Evolutionary conservation across 805 yeast species (phyloP), one percentile per base, ranked within the genome.

Genomic region (Yamadazyma olivae): DNA sequence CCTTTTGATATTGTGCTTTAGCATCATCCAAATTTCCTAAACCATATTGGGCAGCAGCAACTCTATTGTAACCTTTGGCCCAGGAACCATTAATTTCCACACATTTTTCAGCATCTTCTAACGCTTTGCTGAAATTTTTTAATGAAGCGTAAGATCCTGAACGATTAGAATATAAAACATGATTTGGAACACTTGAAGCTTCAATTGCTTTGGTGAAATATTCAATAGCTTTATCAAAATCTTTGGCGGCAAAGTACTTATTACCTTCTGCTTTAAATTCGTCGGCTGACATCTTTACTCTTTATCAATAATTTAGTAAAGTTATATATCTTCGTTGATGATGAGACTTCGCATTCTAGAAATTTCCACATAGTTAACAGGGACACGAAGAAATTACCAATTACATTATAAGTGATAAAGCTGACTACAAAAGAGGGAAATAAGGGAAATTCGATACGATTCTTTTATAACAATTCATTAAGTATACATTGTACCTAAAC

Each of bases 1-100:
- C 95, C 58, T 83, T 82, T 45, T 79, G 68, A 62, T 88, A 91
- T 17, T 83, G 70, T 18, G 61, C 59, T 48, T 75, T 76, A 30
- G 98, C 93, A 16, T 77, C 84, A 20, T 84, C 89, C 33, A 81
- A 73, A 41, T 85, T 75, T 13, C 88, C 88, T 41, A 84, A 67
- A n/a, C 99, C 99, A 52, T 72, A 82, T 33, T 82, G 78, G 21
- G 99, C 99, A 46, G 97, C 90, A 41, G 87, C 99, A 24, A 84
- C 83, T 63, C 99, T 81, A 54, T 81, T 84, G 70, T 84, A 86
- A 32, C 98, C 99, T 64, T 93, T 93, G 16, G 96, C 89, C 98
- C 98, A 93, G 2, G 82, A 47, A 12, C 89, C 81, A 46, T 85
- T 87, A 63, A 89, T 79, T 51, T 77, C 74, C 36, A 84, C 80